Evolutionary conservation across 2,329 filamentous ascomycete species (phyloP), one percentile per base, ranked within the genome.

Genomic region (Akanthomyces uredinophilus): DNA sequence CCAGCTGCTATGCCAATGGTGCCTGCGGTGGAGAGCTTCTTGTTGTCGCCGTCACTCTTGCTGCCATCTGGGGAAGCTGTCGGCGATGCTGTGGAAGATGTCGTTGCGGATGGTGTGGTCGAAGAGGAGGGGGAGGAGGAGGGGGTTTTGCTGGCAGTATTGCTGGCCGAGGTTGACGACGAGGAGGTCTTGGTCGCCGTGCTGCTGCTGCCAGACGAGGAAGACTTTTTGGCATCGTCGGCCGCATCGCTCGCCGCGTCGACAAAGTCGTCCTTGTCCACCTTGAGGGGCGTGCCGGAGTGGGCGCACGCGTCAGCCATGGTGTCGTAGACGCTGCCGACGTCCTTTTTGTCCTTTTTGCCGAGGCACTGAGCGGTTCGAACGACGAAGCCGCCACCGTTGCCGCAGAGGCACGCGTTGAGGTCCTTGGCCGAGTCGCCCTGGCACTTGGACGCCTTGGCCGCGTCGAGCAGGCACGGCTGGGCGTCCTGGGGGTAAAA

Each of bases 401-500:
- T 79, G 64, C 66, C 66, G 68, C 80, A 82, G 2, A 81, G 71
- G 58, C 80, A 82, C 4, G 66, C 43, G 66, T 82, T 81, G 62
- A 79, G 72, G 18, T 73, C 67, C 0, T 64, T 16, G 2, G 74
- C 72, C 1, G 72, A 73, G 41, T 69, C 69, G 24, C 74, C 74
- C 22, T 69, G 65, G 69, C 79, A 82, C 10, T 67, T 64, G 52
- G 73, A 77, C 35, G 63, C 35, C 50, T 72, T 69, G 16, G 76
- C 72, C 4, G 78, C 70, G 24, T 68, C 35, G 64, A 74, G 69
- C 0, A 82, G 68, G 62, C 80, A 82, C 10, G 66, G 29, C 59
- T 77, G 78, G 2, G 79, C 70, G 22, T 64, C 68, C 24, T 66
- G 18, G 0, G 80, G 79, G 64, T 82, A 82, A 27, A 73, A 66